Conservation (phyloP, 202 grass and related monocot genomes). For the Digitaria exilis region DNA sequence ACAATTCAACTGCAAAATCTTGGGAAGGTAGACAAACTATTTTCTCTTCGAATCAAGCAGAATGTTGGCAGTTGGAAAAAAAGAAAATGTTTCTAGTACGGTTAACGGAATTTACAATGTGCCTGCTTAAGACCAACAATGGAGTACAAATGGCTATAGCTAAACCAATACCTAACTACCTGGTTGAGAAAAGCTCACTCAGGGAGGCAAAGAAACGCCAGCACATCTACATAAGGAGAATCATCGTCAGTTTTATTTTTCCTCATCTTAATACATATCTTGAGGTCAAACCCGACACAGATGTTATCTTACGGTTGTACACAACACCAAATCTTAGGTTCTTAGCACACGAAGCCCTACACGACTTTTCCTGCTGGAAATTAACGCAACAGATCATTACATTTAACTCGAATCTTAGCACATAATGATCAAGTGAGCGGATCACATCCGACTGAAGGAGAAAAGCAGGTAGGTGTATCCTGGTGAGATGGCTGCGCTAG, state of each 20-base stretch:
- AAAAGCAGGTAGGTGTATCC: neutral
- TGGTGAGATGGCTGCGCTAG: neutral
- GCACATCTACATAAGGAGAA: neutral
- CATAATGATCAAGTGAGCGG: neutral
- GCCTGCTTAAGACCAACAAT: neutral
- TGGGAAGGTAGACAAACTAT: neutral
- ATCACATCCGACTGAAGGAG: constrained; percentile 12
- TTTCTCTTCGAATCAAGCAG: neutral
- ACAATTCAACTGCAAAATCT: neutral
- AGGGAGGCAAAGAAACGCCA: neutral
- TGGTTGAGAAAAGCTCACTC: neutral
- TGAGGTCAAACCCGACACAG: neutral
- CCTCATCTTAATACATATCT: neutral
- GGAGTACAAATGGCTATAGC: neutral
- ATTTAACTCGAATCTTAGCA: constrained; percentile 7
- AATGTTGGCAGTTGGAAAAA: neutral
- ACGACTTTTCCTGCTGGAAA: neutral
- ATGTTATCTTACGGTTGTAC: neutral
- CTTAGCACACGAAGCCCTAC: neutral
- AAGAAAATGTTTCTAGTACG: neutral
- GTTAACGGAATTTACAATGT: neutral
- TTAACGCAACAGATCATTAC: neutral
- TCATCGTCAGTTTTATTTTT: neutral
- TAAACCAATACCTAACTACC: neutral
- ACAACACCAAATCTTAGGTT: neutral